Evolutionary conservation across 371 early-diverging fungal genomes (phyloP), one percentile per base, ranked within the genome.

Genomic region (Cokeromyces recurvatus): DNA sequence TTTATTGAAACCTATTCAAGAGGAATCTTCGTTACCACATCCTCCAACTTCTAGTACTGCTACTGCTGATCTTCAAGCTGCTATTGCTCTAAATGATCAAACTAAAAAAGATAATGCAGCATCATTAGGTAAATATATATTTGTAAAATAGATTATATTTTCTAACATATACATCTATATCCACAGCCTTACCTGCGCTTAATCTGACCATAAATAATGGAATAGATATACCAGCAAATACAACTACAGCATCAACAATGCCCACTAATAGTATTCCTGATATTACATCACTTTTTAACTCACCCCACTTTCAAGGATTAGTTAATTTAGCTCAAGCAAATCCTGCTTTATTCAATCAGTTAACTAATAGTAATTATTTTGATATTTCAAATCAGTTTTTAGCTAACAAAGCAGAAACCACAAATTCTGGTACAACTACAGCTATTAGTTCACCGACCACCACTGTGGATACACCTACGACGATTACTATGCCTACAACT

Each of bases 71-170:
- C 50, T 69, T 35, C 63, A 61, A 14, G 71, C 60, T 7, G 71
- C 71, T 3, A 70, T 70, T 51, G 71, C 66, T 12, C 38, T 70
- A n/a, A 66, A 70, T 31, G 57, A 70, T 48, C 61, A 70, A 44
- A 70, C 71, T 1, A 70, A 70, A 19, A 64, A 56, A 46, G 56
- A 39, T 31, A 43, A 54, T 27, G 49, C 61, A 22, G 53, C 54
- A 37, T 51, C 53, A 38, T 52, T 58, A 45, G 49, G 58, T 57
- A 52, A 48, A 32, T 29, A 1, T 10, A 16, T 12, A n/a, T n/a
- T n/a, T n/a, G n/a, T n/a, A n/a, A n/a, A n/a, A n/a, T n/a, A n/a
- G n/a, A n/a, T n/a, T n/a, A n/a, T n/a, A n/a, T n/a, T n/a, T n/a
- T n/a, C n/a, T n/a, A n/a, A n/a, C n/a, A n/a, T n/a, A n/a, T n/a